Evolutionary conservation across 257 asterid species (phyloP).

Genomic region (Nicotiana tomentosiformis): DNA sequence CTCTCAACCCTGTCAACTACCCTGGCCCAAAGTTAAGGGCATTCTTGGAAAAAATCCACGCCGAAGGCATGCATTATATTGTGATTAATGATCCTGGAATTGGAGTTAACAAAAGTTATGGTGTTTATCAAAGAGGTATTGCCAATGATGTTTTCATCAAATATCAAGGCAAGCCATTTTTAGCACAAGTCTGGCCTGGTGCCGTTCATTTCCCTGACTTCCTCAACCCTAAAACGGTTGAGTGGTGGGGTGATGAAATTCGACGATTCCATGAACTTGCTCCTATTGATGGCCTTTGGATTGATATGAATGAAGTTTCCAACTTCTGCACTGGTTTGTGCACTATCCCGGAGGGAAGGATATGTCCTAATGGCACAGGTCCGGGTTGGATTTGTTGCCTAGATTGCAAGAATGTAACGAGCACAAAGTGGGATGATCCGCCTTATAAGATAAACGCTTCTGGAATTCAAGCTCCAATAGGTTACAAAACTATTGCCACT

Average conservation of each 20-base stretch:
- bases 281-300: constrained; percentile 93
- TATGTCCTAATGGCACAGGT: constrained; percentile 75
- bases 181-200: constrained; percentile 99
- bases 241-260: constrained; percentile 94
- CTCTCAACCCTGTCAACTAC: constrained; percentile 68
- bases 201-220: constrained; percentile 90
- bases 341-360: constrained; percentile 54
- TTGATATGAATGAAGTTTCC: constrained; percentile 92
- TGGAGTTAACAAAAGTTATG: constrained; percentile 65
- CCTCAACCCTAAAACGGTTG: constrained; percentile 75
- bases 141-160: constrained; percentile 86
- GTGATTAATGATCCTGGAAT: constrained; percentile 90
- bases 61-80: constrained; percentile 80
- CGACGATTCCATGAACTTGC: constrained; percentile 76
- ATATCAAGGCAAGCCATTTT: constrained; percentile 60
- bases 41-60: constrained; percentile 76
- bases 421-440: constrained; percentile 86
- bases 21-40: constrained; percentile 74
- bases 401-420: constrained; percentile 77
- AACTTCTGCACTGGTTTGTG: constrained; percentile 80
- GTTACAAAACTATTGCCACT: constrained; percentile 87
- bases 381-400: constrained; percentile 93
- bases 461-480: constrained; percentile 61
- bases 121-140: constrained; percentile 59
- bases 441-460: constrained; percentile 95